Percentiles rank a stretch among this genome's conserved stretches.
Evolutionary conservation across 345 rosid species (phyloP).

Genomic region (Cardamine chenopodiifolia): DNA sequence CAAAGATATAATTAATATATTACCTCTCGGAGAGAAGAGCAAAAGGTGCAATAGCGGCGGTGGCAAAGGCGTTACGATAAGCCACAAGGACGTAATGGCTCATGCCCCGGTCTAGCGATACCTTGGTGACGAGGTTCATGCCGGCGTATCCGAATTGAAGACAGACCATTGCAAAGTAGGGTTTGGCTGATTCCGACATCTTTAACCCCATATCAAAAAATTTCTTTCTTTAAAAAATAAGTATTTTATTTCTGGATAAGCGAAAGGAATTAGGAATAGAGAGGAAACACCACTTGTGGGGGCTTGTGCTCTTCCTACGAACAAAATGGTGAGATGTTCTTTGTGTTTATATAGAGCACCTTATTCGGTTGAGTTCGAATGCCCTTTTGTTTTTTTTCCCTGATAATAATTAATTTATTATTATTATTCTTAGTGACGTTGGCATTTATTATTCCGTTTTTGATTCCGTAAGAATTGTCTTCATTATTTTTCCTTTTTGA

Average conservation of each 20-base stretch:
- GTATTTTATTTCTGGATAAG: not conserved
- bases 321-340: conserved; percentile 35
- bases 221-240: not conserved
- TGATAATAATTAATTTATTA: not conserved
- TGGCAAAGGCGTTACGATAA: conserved; percentile 79
- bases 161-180: conserved; percentile 86
- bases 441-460: conserved; percentile 32
- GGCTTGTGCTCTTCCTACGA: conserved; percentile 29
- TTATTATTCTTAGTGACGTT: conserved; percentile 8
- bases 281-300: conserved; percentile 32
- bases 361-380: conserved; percentile 39
- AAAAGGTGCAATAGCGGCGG: conserved; percentile 62
- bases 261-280: not conserved
- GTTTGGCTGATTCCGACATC: conserved; percentile 62
- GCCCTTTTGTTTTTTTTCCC: conserved; percentile 18
- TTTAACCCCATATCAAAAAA: conserved; percentile 48
- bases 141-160: conserved; percentile 94
- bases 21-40: conserved; percentile 79
- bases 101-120: conserved; percentile 85
- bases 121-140: conserved; percentile 82
- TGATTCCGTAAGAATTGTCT: not conserved
- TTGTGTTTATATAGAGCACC: conserved; percentile 43
- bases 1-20: not conserved
- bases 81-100: conserved; percentile 76
- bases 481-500: not conserved